Conservation (phyloP, 495 filamentous ascomycete species). For the Podospora anserina region DNA sequence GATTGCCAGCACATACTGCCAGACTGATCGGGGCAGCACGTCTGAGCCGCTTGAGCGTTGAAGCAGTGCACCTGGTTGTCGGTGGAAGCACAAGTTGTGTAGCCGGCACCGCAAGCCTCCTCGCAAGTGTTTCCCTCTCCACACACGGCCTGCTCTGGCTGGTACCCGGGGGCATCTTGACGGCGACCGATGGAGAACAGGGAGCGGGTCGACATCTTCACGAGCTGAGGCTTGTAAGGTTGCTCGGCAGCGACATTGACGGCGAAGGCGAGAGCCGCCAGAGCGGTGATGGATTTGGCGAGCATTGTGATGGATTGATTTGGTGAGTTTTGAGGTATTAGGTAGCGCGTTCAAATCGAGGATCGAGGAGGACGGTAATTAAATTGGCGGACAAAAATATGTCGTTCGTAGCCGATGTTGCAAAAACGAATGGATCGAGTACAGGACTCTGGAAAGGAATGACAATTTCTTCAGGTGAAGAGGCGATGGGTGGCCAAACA, state of each 20-base stretch:
- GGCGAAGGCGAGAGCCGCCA: constrained; percentile 41
- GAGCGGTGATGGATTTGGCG: constrained; percentile 35
- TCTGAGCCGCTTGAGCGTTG: constrained; percentile 40
- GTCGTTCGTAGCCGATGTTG: background rate
- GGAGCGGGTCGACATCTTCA: constrained; percentile 40
- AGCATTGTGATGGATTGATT: constrained; percentile 36
- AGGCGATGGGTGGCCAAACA: constrained; percentile 6
- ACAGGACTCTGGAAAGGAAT: constrained; percentile 33
- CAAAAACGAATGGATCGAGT: constrained; percentile 36
- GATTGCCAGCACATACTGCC: constrained; percentile 38
- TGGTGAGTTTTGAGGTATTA: background rate
- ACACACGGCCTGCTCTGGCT: constrained; percentile 41
- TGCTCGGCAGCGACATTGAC: constrained; percentile 38
- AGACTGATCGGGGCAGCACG: constrained; percentile 43
- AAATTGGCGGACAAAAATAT: constrained; percentile 10
- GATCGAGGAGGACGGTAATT: constrained; percentile 12
- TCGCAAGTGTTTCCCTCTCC: constrained; percentile 41
- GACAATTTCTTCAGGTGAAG: constrained; percentile 26
- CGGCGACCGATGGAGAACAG: constrained; percentile 44
- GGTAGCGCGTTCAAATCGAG: background rate
- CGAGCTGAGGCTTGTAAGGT: constrained; percentile 41
- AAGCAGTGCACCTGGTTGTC: constrained; percentile 45
- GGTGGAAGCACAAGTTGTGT: constrained; percentile 38
- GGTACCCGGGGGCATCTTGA: constrained; percentile 36
- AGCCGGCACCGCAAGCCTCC: constrained; percentile 49